Evolutionary conservation across 75 land plant genomes (phyloP).

Genomic region (Cunninghamia lanceolata): DNA sequence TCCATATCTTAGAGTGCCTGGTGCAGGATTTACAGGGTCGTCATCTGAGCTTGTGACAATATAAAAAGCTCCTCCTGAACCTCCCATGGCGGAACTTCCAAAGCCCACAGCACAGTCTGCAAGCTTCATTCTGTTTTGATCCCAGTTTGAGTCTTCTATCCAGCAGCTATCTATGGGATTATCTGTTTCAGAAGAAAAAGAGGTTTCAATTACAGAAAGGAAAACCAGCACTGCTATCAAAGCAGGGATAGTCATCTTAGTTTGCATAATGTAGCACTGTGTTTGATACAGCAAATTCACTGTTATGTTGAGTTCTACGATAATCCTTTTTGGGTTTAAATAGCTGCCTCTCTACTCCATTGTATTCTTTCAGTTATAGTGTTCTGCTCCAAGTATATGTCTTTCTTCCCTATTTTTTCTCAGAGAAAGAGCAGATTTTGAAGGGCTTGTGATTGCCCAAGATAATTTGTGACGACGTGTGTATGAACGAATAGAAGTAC

Average conservation of each 20-base stretch:
- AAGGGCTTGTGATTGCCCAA: no score
- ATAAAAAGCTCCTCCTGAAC: conserved; percentile 16
- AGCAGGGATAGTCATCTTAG: not conserved
- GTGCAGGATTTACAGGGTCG: conserved; percentile 20
- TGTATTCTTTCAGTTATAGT: not conserved
- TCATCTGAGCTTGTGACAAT: conserved; percentile 19
- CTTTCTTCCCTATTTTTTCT: not conserved
- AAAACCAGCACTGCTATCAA: not conserved
- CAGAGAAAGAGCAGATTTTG: not conserved
- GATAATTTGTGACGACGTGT: no score
- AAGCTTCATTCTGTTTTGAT: conserved; percentile 13
- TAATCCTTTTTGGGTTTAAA: no score
- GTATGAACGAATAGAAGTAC: no score
- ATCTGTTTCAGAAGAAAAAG: not conserved
- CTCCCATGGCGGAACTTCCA: conserved; percentile 18
- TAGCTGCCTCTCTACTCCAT: no score
- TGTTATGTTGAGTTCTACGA: not conserved
- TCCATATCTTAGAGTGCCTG: conserved; percentile 29
- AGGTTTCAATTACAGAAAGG: not conserved
- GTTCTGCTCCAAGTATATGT: not conserved
- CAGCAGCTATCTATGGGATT: conserved; percentile 16
- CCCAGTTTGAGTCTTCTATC: conserved; percentile 21
- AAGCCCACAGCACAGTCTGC: conserved; percentile 35
- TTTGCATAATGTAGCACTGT: not conserved
- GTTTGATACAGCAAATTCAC: not conserved